Evolutionary conservation across 208 protist genomes (phyloP).

Genomic region (Phytomonas serpens): DNA sequence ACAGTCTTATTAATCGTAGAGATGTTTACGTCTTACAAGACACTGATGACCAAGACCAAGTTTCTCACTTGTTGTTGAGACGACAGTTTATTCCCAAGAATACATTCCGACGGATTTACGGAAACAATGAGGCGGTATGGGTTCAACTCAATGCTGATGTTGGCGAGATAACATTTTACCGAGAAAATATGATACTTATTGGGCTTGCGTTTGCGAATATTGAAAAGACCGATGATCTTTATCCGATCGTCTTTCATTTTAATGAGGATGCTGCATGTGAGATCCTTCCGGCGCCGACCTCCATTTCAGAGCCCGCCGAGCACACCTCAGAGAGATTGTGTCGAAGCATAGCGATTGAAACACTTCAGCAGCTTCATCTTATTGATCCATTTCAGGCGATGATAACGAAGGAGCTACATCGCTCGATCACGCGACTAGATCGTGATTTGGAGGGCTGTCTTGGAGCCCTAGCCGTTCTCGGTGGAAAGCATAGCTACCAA

Average conservation of each 20-base stretch:
- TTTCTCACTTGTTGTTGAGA: slow-evolving; percentile 57
- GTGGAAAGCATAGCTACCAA: slow-evolving; percentile 72
- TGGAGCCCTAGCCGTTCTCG: slow-evolving; percentile 68
- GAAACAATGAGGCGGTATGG: slow-evolving; percentile 82
- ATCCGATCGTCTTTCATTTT: slow-evolving; percentile 84
- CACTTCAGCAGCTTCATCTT: slow-evolving; percentile 77
- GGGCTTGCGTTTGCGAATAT: slow-evolving; percentile 84
- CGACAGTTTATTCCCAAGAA: slow-evolving; percentile 69
- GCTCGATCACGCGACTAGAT: slow-evolving; percentile 47
- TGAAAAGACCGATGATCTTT: slow-evolving; percentile 56
- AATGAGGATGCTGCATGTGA: slow-evolving; percentile 86
- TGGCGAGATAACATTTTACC: slow-evolving; percentile 81
- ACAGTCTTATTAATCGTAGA: slow-evolving; percentile 50
- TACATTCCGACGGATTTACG: slow-evolving; percentile 67
- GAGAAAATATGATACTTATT: slow-evolving; percentile 78
- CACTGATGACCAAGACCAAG: slow-evolving; percentile 83
- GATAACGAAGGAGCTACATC: slow-evolving; percentile 68
- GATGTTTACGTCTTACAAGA: slow-evolving; percentile 87
- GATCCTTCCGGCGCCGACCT: slow-evolving; percentile 46
- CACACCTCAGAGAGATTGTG: slow-evolving; percentile 42
- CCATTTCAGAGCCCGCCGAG: slow-evolving; percentile 42
- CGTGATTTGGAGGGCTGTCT: slow-evolving; percentile 61
- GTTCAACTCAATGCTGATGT: slow-evolving; percentile 83
- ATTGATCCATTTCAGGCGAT: slow-evolving; percentile 39
- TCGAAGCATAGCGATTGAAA: slow-evolving; percentile 55